Evolutionary conservation across 2,329 filamentous ascomycete species (phyloP), one percentile per base, ranked within the genome.

Genomic region (Aspergillus sp.): DNA sequence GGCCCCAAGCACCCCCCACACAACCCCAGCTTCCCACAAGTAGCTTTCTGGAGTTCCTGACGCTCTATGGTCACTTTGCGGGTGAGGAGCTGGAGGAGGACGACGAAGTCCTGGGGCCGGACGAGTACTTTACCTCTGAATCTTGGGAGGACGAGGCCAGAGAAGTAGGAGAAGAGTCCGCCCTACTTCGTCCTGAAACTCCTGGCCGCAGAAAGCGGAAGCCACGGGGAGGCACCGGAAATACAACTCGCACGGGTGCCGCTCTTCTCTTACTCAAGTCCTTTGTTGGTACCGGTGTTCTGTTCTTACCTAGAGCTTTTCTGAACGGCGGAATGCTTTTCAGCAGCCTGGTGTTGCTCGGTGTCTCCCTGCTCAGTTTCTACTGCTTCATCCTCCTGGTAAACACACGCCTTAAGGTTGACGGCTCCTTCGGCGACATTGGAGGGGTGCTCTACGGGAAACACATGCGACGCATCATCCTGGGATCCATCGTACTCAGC

Each of bases 301-400:
- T 97, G 14, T 97, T 97, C 76, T 77, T 97, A 31, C 93, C 93
- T 0, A 86, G 91, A 45, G 93, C 94, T 4, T 99, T 94, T 68
- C 82, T 97, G 58, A 99, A 96, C 65, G 94, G 94, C 49, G 94
- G 94, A 53, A 97, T 99, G 92, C 76, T 96, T 14, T 99, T 99
- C 73, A 96, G 91, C 64, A 96, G 95, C 67, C 59, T 95, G 47
- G 88, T 99, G 14, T 82, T 99, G n/a, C 78, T 99, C 19, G 82
- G 81, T 36, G 90, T 99, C 14, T 92, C 94, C 5, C 78, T 83
- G 2, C 78, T 99, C 54, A 97, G 92, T 69, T 99, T 96, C 75
- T 96, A 97, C 77, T 97, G 92, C 76, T 99, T 99, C 73, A 91
- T 99, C 40, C 81, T 99, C 13, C 82, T 99, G 29, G 91, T 97